Conservation (phyloP, 768 basidiomycete genomes). For the Dendrothele bispora region DNA sequence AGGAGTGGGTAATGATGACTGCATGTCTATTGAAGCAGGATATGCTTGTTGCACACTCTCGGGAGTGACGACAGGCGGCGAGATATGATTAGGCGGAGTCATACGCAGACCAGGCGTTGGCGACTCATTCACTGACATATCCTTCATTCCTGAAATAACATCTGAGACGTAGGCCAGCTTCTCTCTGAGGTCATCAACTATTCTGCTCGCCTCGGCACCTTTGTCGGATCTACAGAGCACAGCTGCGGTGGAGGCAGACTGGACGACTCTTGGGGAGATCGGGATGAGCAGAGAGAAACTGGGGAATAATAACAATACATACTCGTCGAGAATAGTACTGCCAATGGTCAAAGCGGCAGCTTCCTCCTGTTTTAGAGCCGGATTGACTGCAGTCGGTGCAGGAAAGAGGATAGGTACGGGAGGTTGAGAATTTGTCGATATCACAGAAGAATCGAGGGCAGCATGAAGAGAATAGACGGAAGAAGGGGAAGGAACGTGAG, state of each 20-base stretch:
- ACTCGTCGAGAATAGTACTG: conserved; percentile 5
- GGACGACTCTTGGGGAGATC: conserved; percentile 48
- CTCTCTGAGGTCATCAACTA: conserved; percentile 50
- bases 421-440: background rate
- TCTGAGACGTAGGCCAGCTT: conserved; percentile 54
- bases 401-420: background rate
- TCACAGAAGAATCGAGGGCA: background rate
- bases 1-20: too few relatives aligned
- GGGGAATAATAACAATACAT: background rate
- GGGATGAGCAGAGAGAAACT: conserved; percentile 14
- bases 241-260: conserved; percentile 58
- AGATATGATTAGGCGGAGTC: too few relatives aligned
- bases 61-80: too few relatives aligned
- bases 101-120: conserved; percentile 12
- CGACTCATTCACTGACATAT: conserved; percentile 34
- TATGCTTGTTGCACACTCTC: too few relatives aligned
- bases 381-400: background rate
- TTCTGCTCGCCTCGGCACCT: conserved; percentile 44
- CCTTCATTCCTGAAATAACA: conserved; percentile 46
- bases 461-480: conserved; percentile 6
- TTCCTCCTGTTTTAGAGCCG: background rate
- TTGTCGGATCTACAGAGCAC: conserved; percentile 48
- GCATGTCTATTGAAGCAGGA: too few relatives aligned
- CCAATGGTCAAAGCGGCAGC: conserved; percentile 10
- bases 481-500: conserved; percentile 30